phyloP scores from a whole-genome alignment of 306 rosid genomes.

The Quercus glauca region DNA sequence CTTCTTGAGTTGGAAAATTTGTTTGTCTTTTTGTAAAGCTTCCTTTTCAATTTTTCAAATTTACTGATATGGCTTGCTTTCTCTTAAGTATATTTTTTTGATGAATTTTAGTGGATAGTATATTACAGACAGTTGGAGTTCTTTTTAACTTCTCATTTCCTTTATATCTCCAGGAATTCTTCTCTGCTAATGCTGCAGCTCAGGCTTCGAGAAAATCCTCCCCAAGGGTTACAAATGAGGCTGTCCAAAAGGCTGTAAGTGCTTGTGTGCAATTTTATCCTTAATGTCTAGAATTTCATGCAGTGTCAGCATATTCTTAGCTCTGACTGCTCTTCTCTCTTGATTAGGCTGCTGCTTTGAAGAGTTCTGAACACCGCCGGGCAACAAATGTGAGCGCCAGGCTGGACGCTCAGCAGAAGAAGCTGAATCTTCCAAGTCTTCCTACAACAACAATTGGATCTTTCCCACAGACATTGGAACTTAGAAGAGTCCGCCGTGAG shows the following conservation, averaged over 20 bases:
- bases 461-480: constrained; percentile 79
- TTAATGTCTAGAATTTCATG: background rate
- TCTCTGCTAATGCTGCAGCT: constrained; percentile 64
- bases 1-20: background rate
- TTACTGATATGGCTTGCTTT: background rate
- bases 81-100: background rate
- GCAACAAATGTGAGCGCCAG: constrained; percentile 68
- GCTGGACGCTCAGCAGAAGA: constrained; percentile 74
- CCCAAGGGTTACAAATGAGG: constrained; percentile 75
- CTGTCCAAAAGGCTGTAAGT: constrained; percentile 79
- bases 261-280: constrained; percentile 3
- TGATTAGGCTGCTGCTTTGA: constrained; percentile 70
- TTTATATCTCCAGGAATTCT: constrained; percentile 54
- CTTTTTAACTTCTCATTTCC: constrained; percentile 12
- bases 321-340: constrained; percentile 18
- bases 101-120: background rate
- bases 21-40: background rate
- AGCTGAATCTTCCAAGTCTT: constrained; percentile 73
- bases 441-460: constrained; percentile 89
- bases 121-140: background rate
- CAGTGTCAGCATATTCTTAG: background rate
- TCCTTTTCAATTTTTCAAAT: background rate
- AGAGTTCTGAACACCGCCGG: constrained; percentile 68
- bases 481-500: constrained; percentile 80
- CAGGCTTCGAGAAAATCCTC: constrained; percentile 79